Evolutionary conservation across 2,329 filamentous ascomycete genomes (phyloP).

Genomic region (Pestalotiopsis sp.): DNA sequence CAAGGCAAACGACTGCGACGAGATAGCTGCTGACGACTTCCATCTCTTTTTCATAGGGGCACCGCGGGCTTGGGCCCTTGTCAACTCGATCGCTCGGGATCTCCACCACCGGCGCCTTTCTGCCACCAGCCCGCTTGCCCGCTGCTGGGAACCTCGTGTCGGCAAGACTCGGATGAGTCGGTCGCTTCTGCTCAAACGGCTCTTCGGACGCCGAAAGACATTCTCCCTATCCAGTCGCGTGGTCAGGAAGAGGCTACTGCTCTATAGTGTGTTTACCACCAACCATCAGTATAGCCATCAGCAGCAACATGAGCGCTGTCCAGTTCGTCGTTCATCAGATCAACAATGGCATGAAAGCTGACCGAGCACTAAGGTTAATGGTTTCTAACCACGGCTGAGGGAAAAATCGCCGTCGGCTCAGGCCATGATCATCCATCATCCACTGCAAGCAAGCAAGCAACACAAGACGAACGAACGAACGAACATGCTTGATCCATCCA

Average conservation of each 20-base stretch:
- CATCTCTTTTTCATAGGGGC: not conserved
- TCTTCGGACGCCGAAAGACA: not conserved
- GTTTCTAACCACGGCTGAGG: not conserved
- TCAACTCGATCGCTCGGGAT: constrained; percentile 5
- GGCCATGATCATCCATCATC: not conserved
- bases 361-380: not conserved
- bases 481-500: not conserved
- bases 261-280: not conserved
- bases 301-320: not conserved
- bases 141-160: constrained; percentile 9
- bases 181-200: not conserved
- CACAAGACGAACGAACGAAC: not conserved
- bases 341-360: not conserved
- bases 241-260: not conserved
- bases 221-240: no score
- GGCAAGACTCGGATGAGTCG: constrained; percentile 7
- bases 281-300: not conserved
- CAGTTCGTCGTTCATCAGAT: not conserved
- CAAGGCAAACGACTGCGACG: no score
- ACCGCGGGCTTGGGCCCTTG: not conserved
- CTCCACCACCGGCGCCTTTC: not conserved
- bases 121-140: not conserved
- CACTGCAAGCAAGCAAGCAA: not conserved
- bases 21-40: not conserved
- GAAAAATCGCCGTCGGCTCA: not conserved